Conservation (phyloP, 768 basidiomycete genomes). For the Rhodotorula babjevae region DNA sequence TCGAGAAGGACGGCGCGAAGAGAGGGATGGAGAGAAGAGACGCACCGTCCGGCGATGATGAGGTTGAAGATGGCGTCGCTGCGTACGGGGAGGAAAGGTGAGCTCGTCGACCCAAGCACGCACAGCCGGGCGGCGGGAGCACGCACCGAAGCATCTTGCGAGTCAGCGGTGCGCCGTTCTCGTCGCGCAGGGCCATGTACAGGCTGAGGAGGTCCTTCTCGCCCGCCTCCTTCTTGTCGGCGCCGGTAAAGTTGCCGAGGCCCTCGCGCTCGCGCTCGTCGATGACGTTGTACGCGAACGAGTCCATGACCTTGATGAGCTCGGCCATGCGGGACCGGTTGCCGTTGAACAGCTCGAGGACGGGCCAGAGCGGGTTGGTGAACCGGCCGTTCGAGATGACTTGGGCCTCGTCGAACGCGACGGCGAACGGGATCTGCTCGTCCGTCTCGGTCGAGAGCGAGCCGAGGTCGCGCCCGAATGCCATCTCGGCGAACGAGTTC, state of each 20-base stretch:
- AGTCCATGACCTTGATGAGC: slow-evolving; percentile 15
- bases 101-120: too few relatives aligned
- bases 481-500: slow-evolving; percentile 24
- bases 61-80: slow-evolving; percentile 36
- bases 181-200: slow-evolving; percentile 32
- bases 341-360: slow-evolving; percentile 19
- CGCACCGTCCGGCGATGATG: slow-evolving; percentile 28
- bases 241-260: slow-evolving; percentile 5
- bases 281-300: slow-evolving; percentile 32
- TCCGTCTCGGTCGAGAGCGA: slow-evolving; percentile 24
- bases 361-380: slow-evolving; percentile 24
- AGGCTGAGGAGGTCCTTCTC: slow-evolving; percentile 16
- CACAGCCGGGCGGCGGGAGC: neutral
- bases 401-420: slow-evolving; percentile 27
- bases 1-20: too few relatives aligned
- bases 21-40: too few relatives aligned
- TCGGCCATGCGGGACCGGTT: slow-evolving; percentile 2
- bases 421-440: slow-evolving; percentile 26
- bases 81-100: neutral
- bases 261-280: slow-evolving; percentile 24
- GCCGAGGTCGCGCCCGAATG: slow-evolving; percentile 17
- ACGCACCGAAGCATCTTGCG: slow-evolving; percentile 20
- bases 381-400: slow-evolving; percentile 11
- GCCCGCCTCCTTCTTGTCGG: slow-evolving; percentile 18
- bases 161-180: slow-evolving; percentile 18